Evolutionary conservation across 768 basidiomycete species (phyloP).

Genomic region (Pleurotus citrinopileatus): DNA sequence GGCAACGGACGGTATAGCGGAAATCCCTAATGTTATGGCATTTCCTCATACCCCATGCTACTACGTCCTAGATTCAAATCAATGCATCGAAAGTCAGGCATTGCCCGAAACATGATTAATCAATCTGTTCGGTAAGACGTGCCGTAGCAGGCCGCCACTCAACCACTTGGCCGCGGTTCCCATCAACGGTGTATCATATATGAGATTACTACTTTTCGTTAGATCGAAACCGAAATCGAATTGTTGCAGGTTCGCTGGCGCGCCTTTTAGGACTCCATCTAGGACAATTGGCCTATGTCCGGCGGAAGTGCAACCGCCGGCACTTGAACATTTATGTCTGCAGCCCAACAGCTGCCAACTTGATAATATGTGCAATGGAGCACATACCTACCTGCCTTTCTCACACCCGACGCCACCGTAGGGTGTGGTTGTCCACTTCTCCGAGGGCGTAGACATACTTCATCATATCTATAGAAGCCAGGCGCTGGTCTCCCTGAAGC

Average conservation of each 20-base stretch:
- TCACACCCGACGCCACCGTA: neutral
- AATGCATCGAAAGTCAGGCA: neutral
- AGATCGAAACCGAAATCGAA: neutral
- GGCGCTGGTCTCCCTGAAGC: neutral
- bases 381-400: too few relatives aligned
- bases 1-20: neutral
- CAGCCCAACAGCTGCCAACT: neutral
- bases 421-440: neutral
- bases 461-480: too few relatives aligned
- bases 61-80: neutral
- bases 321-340: slow-evolving; percentile 3
- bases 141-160: neutral
- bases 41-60: neutral
- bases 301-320: slow-evolving; percentile 8
- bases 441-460: too few relatives aligned
- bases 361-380: too few relatives aligned
- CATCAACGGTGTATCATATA: neutral
- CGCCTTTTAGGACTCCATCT: neutral
- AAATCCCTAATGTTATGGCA: neutral
- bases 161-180: slow-evolving; percentile 2
- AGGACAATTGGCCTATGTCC: neutral
- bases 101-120: neutral
- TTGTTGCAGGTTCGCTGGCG: slow-evolving; percentile 1
- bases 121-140: neutral
- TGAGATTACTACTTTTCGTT: slow-evolving; percentile 3